Evolutionary conservation across 495 filamentous ascomycete genomes (phyloP).

Genomic region (Aspergillus carlsbadensis): DNA sequence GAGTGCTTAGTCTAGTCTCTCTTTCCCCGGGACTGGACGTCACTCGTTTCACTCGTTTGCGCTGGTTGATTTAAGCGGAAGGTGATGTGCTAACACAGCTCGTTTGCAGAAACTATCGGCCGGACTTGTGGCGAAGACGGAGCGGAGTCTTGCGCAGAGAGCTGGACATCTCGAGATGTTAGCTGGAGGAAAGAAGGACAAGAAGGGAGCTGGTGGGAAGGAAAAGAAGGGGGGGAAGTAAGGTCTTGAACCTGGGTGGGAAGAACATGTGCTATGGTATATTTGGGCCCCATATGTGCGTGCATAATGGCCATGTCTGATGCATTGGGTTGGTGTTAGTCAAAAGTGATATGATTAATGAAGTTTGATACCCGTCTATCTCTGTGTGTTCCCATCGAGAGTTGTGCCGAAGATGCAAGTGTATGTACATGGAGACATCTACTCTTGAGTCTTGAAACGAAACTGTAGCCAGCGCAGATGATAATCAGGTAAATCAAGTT

Average conservation of each 20-base stretch:
- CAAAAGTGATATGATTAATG: conserved; percentile 20
- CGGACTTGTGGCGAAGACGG: conserved; percentile 62
- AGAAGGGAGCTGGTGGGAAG: conserved; percentile 25
- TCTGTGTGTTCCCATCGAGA: conserved; percentile 1
- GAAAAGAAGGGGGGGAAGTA: conserved; percentile 15
- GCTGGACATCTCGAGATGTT: conserved; percentile 75
- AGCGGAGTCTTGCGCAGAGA: conserved; percentile 62
- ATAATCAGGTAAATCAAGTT: conserved; percentile 5
- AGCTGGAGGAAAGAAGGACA: conserved; percentile 62
- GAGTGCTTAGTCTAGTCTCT: too few species aligned
- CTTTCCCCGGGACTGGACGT: too few species aligned
- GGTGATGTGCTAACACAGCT: background rate
- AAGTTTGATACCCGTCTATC: conserved; percentile 5
- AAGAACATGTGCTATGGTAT: conserved; percentile 1
- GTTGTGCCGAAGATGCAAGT: too few species aligned
- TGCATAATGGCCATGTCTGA: background rate
- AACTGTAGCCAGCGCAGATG: conserved; percentile 14
- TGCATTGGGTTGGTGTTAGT: background rate
- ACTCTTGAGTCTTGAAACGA: background rate
- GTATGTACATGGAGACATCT: conserved; percentile 3
- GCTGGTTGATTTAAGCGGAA: too few species aligned
- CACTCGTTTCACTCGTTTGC: too few species aligned
- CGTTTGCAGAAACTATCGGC: conserved; percentile 57
- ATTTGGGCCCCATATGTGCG: background rate
- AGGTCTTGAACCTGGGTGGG: background rate